A percentile compares a stretch with the other conserved stretches of the same genome.
Conservation (phyloP, 352 stramenopile species). For the Elongisporangium anandrum region DNA sequence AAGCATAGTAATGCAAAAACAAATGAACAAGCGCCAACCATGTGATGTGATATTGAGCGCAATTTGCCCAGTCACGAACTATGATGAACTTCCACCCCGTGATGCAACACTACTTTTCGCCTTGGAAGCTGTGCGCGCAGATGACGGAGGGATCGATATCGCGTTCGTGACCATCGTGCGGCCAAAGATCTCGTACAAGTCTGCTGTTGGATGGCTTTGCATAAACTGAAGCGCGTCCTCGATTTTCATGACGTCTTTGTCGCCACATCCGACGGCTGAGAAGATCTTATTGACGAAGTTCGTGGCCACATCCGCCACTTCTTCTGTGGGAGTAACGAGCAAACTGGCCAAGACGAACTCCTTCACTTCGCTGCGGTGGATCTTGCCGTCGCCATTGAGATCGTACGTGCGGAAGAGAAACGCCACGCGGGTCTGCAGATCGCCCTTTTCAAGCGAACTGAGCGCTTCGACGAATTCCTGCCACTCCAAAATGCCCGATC, state of each 20-base stretch:
- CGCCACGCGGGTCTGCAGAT: constrained; percentile 33
- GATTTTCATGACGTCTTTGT: constrained; percentile 31
- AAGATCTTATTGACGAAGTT: constrained; percentile 74
- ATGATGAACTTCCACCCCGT: background rate
- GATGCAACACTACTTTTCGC: background rate
- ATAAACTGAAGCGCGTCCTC: constrained; percentile 50
- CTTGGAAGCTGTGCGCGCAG: background rate
- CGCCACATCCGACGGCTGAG: constrained; percentile 28
- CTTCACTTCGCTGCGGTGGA: constrained; percentile 51
- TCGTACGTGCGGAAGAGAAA: constrained; percentile 82
- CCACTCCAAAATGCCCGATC: constrained; percentile 65
- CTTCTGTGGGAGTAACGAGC: constrained; percentile 28
- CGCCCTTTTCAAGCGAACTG: constrained; percentile 59
- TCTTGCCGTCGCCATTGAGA: constrained; percentile 54
- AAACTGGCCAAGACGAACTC: constrained; percentile 64
- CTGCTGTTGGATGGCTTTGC: constrained; percentile 28
- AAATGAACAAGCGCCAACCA: background rate
- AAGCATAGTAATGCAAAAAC: background rate
- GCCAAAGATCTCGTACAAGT: constrained; percentile 63
- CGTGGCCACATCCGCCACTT: constrained; percentile 41
- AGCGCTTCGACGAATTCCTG: constrained; percentile 69
- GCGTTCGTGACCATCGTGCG: constrained; percentile 52
- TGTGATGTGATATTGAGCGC: background rate
- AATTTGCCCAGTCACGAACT: background rate
- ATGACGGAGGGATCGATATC: background rate